Evolutionary conservation across 1,284 basidiomycete genomes (phyloP).

Genomic region (Meripilus lineatus): DNA sequence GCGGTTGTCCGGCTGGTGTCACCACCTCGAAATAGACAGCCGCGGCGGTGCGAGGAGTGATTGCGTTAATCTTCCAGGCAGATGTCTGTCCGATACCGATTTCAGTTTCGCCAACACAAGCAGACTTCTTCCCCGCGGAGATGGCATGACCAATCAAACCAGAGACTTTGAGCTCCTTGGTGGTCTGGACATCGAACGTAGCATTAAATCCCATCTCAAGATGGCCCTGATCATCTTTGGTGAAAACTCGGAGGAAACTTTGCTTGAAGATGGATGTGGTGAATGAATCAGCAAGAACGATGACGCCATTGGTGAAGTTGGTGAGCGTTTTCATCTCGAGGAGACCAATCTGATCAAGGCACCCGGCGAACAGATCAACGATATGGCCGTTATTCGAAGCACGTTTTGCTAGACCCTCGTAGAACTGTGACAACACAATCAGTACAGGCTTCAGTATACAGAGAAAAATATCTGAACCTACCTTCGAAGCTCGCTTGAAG

Average conservation of each 20-base stretch:
- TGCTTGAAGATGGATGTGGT: constrained; percentile 99
- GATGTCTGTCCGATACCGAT: constrained; percentile 99
- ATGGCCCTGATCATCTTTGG: constrained; percentile 90
- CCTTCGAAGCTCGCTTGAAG: constrained; percentile 96
- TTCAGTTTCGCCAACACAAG: constrained; percentile 97
- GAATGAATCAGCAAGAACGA: constrained; percentile 96
- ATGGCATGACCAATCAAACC: constrained; percentile 98
- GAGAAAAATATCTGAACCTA: too few relatives aligned
- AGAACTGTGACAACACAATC: constrained; percentile 73
- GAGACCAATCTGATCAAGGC: constrained; percentile 96
- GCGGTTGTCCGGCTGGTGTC: constrained; percentile 94
- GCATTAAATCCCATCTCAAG: constrained; percentile 99
- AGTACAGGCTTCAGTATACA: too few relatives aligned
- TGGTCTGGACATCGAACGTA: constrained; percentile 97
- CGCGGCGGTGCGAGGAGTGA: constrained; percentile 85
- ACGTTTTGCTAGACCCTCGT: constrained; percentile 92
- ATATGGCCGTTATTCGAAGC: constrained; percentile 94
- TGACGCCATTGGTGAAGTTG: constrained; percentile 95
- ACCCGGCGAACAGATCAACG: constrained; percentile 95
- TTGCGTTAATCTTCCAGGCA: constrained; percentile 96
- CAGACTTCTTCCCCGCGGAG: constrained; percentile 95
- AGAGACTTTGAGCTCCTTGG: constrained; percentile 98
- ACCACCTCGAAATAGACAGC: constrained; percentile 99
- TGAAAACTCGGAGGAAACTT: constrained; percentile 91
- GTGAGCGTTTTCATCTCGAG: constrained; percentile 96